Evolutionary conservation across 225 moss, liverwort and hornwort genomes (phyloP).

Genomic region (Antitrichia curtipendula): DNA sequence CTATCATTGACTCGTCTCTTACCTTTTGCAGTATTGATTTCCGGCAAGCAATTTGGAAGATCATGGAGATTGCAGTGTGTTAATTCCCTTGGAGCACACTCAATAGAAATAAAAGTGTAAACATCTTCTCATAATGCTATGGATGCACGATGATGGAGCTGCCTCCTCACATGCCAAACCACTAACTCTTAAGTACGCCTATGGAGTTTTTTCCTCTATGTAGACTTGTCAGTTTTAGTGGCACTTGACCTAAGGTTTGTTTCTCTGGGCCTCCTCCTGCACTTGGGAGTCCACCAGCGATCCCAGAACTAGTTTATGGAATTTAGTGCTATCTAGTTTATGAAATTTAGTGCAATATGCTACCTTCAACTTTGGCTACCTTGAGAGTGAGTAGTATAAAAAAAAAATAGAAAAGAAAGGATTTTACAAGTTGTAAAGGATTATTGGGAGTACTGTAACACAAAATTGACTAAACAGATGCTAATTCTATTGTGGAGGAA

Average conservation of each 20-base stretch:
- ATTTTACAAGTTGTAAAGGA: too few species aligned
- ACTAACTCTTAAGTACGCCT: not conserved
- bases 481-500: too few species aligned
- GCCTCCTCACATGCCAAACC: not conserved
- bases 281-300: too few species aligned
- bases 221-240: not conserved
- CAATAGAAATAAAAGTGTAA: not conserved
- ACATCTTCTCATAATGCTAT: not conserved
- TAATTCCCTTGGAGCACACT: not conserved
- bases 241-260: not conserved
- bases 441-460: too few species aligned
- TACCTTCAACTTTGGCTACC: too few species aligned
- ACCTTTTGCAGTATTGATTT: not conserved
- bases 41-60: not conserved
- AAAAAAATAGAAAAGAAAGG: too few species aligned
- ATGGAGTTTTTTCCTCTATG: not conserved
- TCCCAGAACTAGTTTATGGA: too few species aligned
- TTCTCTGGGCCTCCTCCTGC: too few species aligned
- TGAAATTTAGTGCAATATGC: too few species aligned
- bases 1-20: not conserved
- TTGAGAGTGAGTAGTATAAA: too few species aligned
- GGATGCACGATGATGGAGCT: not conserved
- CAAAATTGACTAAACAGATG: too few species aligned
- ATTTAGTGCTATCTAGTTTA: too few species aligned
- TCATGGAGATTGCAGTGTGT: not conserved